phyloP scores from a whole-genome alignment of 2,329 filamentous ascomycete genomes.

The Didymella pinodella region DNA sequence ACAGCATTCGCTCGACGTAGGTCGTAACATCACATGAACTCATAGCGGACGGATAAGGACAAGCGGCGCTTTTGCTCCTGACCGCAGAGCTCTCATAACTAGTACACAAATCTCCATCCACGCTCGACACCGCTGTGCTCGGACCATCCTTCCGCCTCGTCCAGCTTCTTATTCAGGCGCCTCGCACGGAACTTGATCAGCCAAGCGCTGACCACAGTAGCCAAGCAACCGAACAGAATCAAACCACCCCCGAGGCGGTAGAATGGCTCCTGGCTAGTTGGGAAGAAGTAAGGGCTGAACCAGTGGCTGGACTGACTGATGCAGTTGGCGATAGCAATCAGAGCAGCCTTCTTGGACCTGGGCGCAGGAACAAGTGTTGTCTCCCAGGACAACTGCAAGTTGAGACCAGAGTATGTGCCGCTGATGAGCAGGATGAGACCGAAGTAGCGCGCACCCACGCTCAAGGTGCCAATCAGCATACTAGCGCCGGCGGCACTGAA shows the following conservation, averaged over 20 bases:
- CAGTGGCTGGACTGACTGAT: conserved; percentile 53
- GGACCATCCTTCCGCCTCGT: conserved; percentile 35
- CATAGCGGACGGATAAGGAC: not conserved
- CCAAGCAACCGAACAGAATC: conserved; percentile 39
- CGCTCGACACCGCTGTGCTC: conserved; percentile 40
- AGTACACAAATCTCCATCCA: conserved; percentile 41
- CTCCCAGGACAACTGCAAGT: conserved; percentile 55
- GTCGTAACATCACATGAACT: not conserved
- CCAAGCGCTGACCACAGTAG: conserved; percentile 29
- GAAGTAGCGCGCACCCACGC: conserved; percentile 29
- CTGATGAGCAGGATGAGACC: conserved; percentile 36
- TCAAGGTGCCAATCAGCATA: conserved; percentile 42
- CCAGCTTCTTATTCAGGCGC: conserved; percentile 39
- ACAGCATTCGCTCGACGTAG: not conserved
- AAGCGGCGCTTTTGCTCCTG: not conserved
- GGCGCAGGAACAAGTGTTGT: conserved; percentile 54
- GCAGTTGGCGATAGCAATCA: conserved; percentile 56
- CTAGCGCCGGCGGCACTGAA: conserved; percentile 33
- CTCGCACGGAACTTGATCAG: conserved; percentile 35
- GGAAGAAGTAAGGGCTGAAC: conserved; percentile 55
- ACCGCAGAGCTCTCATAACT: not conserved
- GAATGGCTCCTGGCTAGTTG: conserved; percentile 33
- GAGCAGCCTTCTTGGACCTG: conserved; percentile 53
- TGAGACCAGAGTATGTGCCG: conserved; percentile 52
- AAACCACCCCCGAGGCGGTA: conserved; percentile 34